Base-by-base conservation (phyloP, 495 filamentous ascomycete genomes). In the Trichoderma reesei region DNA sequence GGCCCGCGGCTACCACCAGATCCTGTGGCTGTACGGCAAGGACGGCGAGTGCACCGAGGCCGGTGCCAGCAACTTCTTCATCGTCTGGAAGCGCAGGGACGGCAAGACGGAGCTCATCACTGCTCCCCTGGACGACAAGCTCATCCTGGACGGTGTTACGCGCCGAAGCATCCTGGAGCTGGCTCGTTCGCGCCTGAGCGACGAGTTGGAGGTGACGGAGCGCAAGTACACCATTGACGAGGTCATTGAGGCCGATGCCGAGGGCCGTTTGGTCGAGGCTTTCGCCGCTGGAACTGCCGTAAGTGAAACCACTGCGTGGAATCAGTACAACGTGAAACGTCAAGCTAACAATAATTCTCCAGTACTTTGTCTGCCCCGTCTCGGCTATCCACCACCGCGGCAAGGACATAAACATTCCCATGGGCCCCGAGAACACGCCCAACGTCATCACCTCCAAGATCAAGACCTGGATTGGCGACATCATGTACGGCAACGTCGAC, bases 31-130 rank as follows among this genome's bases (percentile, higher is more conserved):
- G 60, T 91, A 93, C 67, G 90, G 89, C 3, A 73, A 80, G 56
- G 78, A 91, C 51, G 83, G 85, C 13, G 82, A 84, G 68, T 89
- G 95, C 51, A 96, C 92, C 5, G 92, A 96, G 77, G 91, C 91
- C 1, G 92, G 92, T n/a, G 91, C 91, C 10, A 87, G 83, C 64
- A 96, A 96, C 74, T 96, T 97, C 79, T 96, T 97, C 74, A 81
- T 96, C 11, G 78, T 96, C 33, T 90, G 89, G 89, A 82, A 82
- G 66, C 86, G 84, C 38, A 81, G 78, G 71, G 82, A 88, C 1
- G 86, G 85, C 3, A 83, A 81, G 71, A 66, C 83, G 46, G 82
- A 96, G 80, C 80, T 97, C 37, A 79, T 96, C 42, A 97, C 92
- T 10, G 90, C 92, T 59, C 88, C 89, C 0, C 73, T 96, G 60